Percentiles rank a stretch among this genome's conserved stretches.
Evolutionary conservation across 2,329 filamentous ascomycete genomes (phyloP).

Genomic region (Aspergillus thermomutatus): DNA sequence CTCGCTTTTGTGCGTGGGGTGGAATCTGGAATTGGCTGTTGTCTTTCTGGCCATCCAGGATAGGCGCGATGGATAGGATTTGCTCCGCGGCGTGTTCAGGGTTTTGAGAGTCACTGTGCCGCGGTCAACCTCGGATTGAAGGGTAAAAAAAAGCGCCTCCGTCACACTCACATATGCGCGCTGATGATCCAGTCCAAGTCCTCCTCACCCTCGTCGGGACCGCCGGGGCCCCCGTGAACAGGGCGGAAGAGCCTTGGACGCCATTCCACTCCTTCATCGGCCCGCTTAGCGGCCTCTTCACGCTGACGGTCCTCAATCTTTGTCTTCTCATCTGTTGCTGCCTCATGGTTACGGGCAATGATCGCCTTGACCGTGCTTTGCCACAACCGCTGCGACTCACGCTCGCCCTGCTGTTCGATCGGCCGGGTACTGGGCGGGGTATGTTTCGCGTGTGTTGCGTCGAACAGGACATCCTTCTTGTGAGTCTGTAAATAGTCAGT

Average conservation of each 20-base stretch:
- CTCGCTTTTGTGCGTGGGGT: conserved; percentile 32
- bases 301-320: conserved; percentile 90
- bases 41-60: conserved; percentile 71
- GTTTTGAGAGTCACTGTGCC: conserved; percentile 57
- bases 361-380: conserved; percentile 75
- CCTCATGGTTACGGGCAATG: conserved; percentile 77
- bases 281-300: conserved; percentile 77
- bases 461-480: conserved; percentile 84
- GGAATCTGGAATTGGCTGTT: conserved; percentile 56
- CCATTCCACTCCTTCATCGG: conserved; percentile 81
- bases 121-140: not conserved
- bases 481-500: conserved; percentile 61
- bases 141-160: not conserved
- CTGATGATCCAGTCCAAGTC: conserved; percentile 95
- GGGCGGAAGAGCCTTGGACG: conserved; percentile 77
- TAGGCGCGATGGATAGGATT: conserved; percentile 80
- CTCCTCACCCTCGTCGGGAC: conserved; percentile 75
- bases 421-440: conserved; percentile 71
- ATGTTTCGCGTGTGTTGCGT: conserved; percentile 74
- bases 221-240: conserved; percentile 67
- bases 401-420: conserved; percentile 78
- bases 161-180: conserved; percentile 67
- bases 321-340: conserved; percentile 94
- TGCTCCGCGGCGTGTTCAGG: conserved; percentile 73
- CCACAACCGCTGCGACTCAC: conserved; percentile 90